Conservation (phyloP, 2,329 filamentous ascomycete species). For the Xylaria sp. region DNA sequence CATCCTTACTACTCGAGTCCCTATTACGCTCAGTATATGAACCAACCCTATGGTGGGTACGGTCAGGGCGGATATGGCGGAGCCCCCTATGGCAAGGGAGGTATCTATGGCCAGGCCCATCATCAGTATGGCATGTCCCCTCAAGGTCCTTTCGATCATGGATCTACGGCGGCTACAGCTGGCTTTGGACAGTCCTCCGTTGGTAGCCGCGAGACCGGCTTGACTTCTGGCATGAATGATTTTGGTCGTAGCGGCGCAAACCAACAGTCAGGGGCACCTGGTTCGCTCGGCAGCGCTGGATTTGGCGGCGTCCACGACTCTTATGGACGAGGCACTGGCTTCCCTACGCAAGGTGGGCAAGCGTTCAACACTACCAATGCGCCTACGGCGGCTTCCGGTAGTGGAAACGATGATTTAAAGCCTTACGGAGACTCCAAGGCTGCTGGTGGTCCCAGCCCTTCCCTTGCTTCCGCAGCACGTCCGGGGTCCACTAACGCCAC, state of each 20-base stretch:
- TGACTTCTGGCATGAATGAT: slow-evolving; percentile 63
- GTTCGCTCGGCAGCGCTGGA: slow-evolving; percentile 61
- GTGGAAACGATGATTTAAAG: slow-evolving; percentile 66
- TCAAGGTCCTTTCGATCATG: slow-evolving; percentile 67
- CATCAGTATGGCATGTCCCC: slow-evolving; percentile 66
- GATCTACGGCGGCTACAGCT: slow-evolving; percentile 61
- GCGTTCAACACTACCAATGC: slow-evolving; percentile 62
- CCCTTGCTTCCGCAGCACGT: slow-evolving; percentile 64
- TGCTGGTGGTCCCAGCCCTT: slow-evolving; percentile 66
- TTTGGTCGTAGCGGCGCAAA: slow-evolving; percentile 63
- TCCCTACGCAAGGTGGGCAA: slow-evolving; percentile 66
- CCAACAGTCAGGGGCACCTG: slow-evolving; percentile 61
- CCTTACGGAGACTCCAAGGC: slow-evolving; percentile 68
- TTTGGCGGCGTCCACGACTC: slow-evolving; percentile 67
- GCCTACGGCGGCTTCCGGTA: slow-evolving; percentile 57
- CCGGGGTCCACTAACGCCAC: slow-evolving; percentile 68
- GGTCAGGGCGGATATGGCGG: slow-evolving; percentile 62
- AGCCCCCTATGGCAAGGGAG: slow-evolving; percentile 66
- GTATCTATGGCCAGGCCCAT: slow-evolving; percentile 65
- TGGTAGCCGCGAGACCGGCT: slow-evolving; percentile 61
- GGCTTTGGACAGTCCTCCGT: slow-evolving; percentile 66
- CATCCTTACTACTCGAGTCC: slow-evolving; percentile 68
- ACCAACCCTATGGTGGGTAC: slow-evolving; percentile 62
- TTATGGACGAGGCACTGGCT: slow-evolving; percentile 64
- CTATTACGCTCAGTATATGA: slow-evolving; percentile 71